Base-by-base conservation (phyloP, 441 rosid genomes). In the Erodium trifolium region DNA sequence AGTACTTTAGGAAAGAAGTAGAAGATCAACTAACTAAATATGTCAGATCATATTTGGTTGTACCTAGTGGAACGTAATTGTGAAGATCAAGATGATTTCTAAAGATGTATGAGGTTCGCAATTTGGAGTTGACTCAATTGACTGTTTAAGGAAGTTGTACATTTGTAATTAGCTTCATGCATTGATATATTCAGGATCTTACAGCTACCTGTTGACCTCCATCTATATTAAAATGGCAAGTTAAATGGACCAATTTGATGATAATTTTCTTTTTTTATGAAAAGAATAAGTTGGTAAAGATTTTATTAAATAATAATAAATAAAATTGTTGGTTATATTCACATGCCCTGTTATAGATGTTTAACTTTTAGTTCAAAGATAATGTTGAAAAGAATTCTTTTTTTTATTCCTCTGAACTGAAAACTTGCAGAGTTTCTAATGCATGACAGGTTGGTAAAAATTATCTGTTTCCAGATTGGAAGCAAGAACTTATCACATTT, bases 401-500 rank as follows among this genome's bases (percentile, higher is more conserved):
- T 65, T 27, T 1, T 29, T 72, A 17, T 12, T 14, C 27, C 71
- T 57, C 43, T 63, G 43, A 41, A 80, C 85, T 83, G 83, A 83
- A 77, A 72, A 69, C 77, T 82, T 86, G 88, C 82, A 73, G 82
- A 84, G 87, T 78, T 77, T 66, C 43, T 62, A 73, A 78, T 84
- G 76, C 83, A 75, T 76, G 82, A 77, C 92, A 93, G 99, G 97
- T 93, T 65, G 99, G 99, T 72, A 91, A 82, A 79, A 93, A 90
- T 79, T 93, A 89, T 79, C 75, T 91, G 68, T 88, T 95, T 76
- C 77, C 85, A 62, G 96, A 91, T 34, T 93, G 99, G 99, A 93
- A 91, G 83, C 99, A 93, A 77, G 97, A 91, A 79, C 96, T 93
- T 47, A 89, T 93, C 79, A 85, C 95, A 2, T 88, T 93, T 82